Conservation (phyloP, 2,329 filamentous ascomycete species). For the Phoma herbarum region DNA sequence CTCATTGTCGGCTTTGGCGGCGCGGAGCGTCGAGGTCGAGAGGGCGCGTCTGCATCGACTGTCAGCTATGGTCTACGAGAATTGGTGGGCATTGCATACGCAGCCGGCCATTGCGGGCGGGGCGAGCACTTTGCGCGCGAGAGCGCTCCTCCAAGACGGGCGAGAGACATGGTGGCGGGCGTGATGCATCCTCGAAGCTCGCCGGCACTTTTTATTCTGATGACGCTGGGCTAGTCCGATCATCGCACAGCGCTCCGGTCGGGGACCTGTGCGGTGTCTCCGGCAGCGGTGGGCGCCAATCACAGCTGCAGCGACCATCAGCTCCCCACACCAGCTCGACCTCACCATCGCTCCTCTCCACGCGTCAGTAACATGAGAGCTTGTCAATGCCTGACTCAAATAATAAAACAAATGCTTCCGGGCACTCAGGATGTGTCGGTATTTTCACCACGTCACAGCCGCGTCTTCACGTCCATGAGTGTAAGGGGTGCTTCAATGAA, state of each 20-base stretch:
- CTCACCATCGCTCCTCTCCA: background rate
- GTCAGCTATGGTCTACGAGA: background rate
- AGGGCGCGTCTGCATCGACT: conserved; percentile 42
- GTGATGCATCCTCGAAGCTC: conserved; percentile 27
- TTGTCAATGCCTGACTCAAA: background rate
- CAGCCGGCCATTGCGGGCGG: conserved; percentile 45
- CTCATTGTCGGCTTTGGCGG: conserved; percentile 46
- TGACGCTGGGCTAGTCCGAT: conserved; percentile 6
- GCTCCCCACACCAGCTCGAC: background rate
- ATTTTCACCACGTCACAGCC: background rate
- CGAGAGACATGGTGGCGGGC: conserved; percentile 45
- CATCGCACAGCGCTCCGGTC: conserved; percentile 15
- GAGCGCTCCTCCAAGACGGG: conserved; percentile 47
- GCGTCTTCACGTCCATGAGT: background rate
- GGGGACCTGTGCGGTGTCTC: conserved; percentile 29
- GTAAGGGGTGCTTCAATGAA: background rate
- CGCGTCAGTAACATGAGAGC: background rate
- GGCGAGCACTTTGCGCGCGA: conserved; percentile 43
- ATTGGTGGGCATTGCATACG: conserved; percentile 31
- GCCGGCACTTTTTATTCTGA: conserved; percentile 39
- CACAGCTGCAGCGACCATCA: conserved; percentile 15
- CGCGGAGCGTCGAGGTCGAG: conserved; percentile 43
- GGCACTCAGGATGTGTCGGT: background rate
- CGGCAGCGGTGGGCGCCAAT: conserved; percentile 30
- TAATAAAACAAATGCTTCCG: background rate